phyloP scores from a whole-genome alignment of 768 basidiomycete species.

The Pholiota conissans region DNA sequence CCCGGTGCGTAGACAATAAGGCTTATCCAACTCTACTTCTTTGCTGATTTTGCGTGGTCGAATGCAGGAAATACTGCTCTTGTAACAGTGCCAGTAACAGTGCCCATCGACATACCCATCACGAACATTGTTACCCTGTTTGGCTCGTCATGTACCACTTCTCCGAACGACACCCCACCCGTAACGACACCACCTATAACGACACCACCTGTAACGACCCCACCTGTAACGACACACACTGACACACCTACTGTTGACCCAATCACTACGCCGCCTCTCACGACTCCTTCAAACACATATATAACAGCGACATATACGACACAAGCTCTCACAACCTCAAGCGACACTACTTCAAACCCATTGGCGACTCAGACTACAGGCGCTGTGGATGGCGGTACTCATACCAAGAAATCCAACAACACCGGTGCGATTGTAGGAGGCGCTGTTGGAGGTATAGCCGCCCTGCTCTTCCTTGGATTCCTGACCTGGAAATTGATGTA shows the following conservation, averaged over 20 bases:
- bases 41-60: neutral
- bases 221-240: neutral
- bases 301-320: too few relatives aligned
- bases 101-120: conserved; percentile 18
- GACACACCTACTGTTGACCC: conserved; percentile 8
- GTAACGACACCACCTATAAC: conserved; percentile 10
- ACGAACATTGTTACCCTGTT: conserved; percentile 23
- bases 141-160: conserved; percentile 23
- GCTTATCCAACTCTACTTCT: neutral
- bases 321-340: too few relatives aligned
- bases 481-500: conserved; percentile 27
- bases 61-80: conserved; percentile 18
- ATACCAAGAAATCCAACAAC: conserved; percentile 16
- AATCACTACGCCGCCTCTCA: neutral
- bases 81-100: conserved; percentile 18
- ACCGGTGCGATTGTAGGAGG: conserved; percentile 27
- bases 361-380: too few relatives aligned
- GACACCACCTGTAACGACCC: conserved; percentile 3
- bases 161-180: conserved; percentile 1
- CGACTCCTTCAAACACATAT: too few relatives aligned
- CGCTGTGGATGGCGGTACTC: too few relatives aligned
- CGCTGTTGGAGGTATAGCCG: conserved; percentile 25
- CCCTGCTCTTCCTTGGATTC: conserved; percentile 21
- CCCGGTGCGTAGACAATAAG: conserved; percentile 23
- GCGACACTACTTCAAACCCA: too few relatives aligned